These are phyloP conservation scores for Corchorus capsularis DNA, from an alignment of 345 rosid genomes.

Conservation along the genomic window DNA sequence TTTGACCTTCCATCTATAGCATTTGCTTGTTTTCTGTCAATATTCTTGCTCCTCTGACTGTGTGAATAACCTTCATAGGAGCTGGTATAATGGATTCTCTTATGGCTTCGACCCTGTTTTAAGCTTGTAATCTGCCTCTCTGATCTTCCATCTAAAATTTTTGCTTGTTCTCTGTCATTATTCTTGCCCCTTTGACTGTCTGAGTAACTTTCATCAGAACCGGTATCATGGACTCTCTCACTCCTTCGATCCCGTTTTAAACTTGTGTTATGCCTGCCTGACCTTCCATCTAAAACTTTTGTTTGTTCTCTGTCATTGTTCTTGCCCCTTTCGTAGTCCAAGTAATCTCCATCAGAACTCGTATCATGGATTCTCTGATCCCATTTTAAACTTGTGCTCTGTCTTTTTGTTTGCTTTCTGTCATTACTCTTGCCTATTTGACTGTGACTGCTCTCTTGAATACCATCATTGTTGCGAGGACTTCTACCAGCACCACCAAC, in stretches of 20 bases:
- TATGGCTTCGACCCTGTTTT: slow-evolving; percentile 25
- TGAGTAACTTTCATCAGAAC: slow-evolving; percentile 29
- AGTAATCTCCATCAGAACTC: slow-evolving; percentile 30
- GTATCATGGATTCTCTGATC: slow-evolving; percentile 26
- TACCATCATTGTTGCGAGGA: slow-evolving; percentile 27
- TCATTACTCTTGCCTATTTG: neutral
- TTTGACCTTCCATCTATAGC: slow-evolving; percentile 2
- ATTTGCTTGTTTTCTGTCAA: slow-evolving; percentile 18
- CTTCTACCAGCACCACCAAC: slow-evolving; percentile 33
- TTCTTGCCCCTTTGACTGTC: slow-evolving; percentile 12
- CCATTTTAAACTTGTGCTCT: slow-evolving; percentile 20
- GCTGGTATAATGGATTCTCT: slow-evolving; percentile 27
- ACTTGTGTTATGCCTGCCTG: slow-evolving; percentile 16
- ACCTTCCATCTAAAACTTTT: slow-evolving; percentile 9
- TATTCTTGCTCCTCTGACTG: slow-evolving; percentile 13
- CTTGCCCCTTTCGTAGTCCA: slow-evolving; percentile 9
- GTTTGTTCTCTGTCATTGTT: slow-evolving; percentile 15
- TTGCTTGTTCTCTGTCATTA: slow-evolving; percentile 16
- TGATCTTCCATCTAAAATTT: slow-evolving; percentile 5
- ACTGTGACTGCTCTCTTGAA: slow-evolving; percentile 17
- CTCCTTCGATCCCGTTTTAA: slow-evolving; percentile 24
- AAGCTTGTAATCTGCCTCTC: slow-evolving; percentile 16
- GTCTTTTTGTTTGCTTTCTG: slow-evolving; percentile 21
- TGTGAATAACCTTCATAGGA: slow-evolving; percentile 26
- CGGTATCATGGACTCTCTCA: slow-evolving; percentile 28